Percentiles rank a stretch among this genome's conserved stretches.
phyloP scores from a whole-genome alignment of 345 rosid genomes.

The Sisymbrium irio region DNA sequence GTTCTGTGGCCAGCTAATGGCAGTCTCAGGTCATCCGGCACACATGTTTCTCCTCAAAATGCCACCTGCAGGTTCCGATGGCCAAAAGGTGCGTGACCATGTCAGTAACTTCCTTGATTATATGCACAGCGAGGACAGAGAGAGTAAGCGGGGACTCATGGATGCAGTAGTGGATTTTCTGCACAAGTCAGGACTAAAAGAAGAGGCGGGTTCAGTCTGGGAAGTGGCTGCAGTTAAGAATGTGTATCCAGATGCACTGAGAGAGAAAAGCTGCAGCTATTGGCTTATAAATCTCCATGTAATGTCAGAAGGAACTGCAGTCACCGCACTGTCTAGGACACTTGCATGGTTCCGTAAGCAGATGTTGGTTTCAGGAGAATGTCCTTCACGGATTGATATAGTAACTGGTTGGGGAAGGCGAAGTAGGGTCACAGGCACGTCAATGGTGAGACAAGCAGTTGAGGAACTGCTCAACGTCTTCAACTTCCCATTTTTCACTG shows the following conservation, averaged over 20 bases:
- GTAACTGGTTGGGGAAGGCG: constrained; percentile 97
- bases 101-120: constrained; percentile 71
- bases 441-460: constrained; percentile 80
- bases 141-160: constrained; percentile 94
- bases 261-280: constrained; percentile 74
- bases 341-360: constrained; percentile 86
- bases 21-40: constrained; percentile 82
- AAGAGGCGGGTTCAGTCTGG: constrained; percentile 96
- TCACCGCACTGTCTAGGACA: constrained; percentile 76
- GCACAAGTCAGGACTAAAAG: constrained; percentile 95
- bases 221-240: constrained; percentile 81
- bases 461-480: constrained; percentile 74
- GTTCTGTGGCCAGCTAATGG: constrained; percentile 78
- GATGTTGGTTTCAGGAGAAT: constrained; percentile 70
- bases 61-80: constrained; percentile 90
- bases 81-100: constrained; percentile 87
- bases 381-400: constrained; percentile 83
- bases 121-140: constrained; percentile 97
- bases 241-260: constrained; percentile 81
- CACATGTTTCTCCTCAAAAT: constrained; percentile 72
- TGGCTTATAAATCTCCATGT: constrained; percentile 98
- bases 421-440: constrained; percentile 86
- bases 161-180: constrained; percentile 94
- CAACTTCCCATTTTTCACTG: constrained; percentile 80
- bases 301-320: constrained; percentile 97